A percentile compares a stretch with the other conserved stretches of the same genome.
Evolutionary conservation across 495 filamentous ascomycete genomes (phyloP).

Genomic region (Aspergillus conjunctus): DNA sequence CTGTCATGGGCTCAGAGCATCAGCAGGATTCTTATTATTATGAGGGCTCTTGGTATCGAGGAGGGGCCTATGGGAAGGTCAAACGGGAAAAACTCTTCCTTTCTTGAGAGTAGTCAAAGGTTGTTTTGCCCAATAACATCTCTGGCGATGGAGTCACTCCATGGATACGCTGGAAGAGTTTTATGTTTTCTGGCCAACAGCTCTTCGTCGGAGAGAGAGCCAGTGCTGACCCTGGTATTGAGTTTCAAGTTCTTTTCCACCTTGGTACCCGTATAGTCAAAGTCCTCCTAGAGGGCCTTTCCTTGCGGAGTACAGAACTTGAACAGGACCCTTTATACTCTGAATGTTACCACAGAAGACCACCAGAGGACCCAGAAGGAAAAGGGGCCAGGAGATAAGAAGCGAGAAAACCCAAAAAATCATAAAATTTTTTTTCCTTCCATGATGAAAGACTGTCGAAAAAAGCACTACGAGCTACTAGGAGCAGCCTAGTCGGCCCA

Average conservation of each 20-base stretch:
- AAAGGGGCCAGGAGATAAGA: constrained; percentile 2
- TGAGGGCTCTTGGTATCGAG: neutral
- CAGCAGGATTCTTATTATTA: neutral
- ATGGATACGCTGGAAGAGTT: constrained; percentile 5
- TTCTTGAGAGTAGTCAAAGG: neutral
- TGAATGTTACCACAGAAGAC: no score
- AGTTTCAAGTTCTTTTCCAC: no score
- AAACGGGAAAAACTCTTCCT: neutral
- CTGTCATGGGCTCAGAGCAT: neutral
- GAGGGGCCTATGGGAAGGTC: neutral
- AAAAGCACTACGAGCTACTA: constrained; percentile 7
- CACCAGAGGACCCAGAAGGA: neutral
- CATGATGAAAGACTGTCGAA: neutral
- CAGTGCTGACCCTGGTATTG: no score
- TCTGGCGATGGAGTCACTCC: constrained; percentile 4
- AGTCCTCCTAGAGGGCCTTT: no score
- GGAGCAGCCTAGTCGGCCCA: constrained; percentile 13
- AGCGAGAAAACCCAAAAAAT: constrained; percentile 10
- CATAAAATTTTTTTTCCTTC: neutral
- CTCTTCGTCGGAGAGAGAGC: neutral
- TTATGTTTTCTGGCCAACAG: constrained; percentile 1
- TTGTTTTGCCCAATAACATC: constrained; percentile 10
- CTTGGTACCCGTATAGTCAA: no score
- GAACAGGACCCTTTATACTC: no score
- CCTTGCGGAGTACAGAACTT: no score